Conservation (phyloP, 2,329 filamentous ascomycete species). For the Diaporthe longicolla region DNA sequence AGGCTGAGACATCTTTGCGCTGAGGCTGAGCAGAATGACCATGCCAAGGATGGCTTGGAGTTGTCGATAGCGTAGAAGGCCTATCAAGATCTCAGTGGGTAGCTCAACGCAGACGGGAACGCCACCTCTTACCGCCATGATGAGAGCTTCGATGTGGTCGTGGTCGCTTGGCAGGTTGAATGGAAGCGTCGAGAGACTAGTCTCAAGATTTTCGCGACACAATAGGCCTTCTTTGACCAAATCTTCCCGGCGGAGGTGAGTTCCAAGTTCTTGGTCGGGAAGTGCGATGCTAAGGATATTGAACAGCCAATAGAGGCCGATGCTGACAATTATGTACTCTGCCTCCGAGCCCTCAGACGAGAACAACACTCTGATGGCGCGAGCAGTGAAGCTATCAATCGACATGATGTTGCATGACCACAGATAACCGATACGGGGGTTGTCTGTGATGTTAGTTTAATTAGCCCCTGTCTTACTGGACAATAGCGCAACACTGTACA, state of each 20-base stretch:
- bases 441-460: not conserved
- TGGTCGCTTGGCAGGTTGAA: not conserved
- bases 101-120: not conserved
- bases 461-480: not conserved
- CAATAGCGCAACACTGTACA: too few species aligned
- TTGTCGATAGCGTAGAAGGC: constrained; percentile 21
- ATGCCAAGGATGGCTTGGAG: constrained; percentile 19
- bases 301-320: constrained; percentile 26
- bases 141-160: constrained; percentile 15
- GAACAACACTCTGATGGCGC: not conserved
- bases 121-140: constrained; percentile 1
- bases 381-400: constrained; percentile 14
- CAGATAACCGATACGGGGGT: not conserved
- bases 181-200: not conserved
- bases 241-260: constrained; percentile 10
- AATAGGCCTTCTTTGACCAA: not conserved
- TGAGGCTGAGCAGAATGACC: constrained; percentile 19
- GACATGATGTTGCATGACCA: constrained; percentile 23
- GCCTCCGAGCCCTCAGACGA: constrained; percentile 15
- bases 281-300: not conserved
- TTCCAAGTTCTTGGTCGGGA: constrained; percentile 3
- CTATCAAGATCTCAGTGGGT: not conserved
- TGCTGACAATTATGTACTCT: constrained; percentile 19
- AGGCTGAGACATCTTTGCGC: constrained; percentile 19
- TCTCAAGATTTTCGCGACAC: constrained; percentile 18